Evolutionary conservation across 164 flowering plant genomes (phyloP).

Genomic region (Chloranthus sessilifolius): DNA sequence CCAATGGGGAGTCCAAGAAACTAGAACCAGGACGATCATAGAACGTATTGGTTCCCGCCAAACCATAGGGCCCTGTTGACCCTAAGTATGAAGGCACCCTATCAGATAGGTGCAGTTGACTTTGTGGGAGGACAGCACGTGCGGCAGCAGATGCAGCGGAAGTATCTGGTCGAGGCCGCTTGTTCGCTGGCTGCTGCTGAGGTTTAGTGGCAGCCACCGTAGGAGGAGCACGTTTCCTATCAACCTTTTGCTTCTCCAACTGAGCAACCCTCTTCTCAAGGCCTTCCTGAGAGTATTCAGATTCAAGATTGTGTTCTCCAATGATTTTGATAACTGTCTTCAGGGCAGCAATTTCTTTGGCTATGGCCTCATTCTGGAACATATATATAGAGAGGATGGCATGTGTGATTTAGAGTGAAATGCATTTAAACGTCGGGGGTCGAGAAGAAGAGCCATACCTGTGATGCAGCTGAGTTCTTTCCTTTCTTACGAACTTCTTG

Average conservation of each 20-base stretch:
- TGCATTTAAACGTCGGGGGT: neutral
- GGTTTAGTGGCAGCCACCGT: constrained; percentile 9
- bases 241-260: constrained; percentile 43
- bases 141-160: constrained; percentile 5
- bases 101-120: too few relatives aligned
- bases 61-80: constrained; percentile 3
- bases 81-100: neutral
- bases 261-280: constrained; percentile 40
- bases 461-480: constrained; percentile 27
- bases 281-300: constrained; percentile 33
- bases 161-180: constrained; percentile 24
- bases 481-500: constrained; percentile 30
- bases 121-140: too few relatives aligned
- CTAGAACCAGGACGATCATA: constrained; percentile 7
- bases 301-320: constrained; percentile 53
- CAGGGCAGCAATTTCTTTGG: constrained; percentile 40
- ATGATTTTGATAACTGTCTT: constrained; percentile 43
- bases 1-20: constrained; percentile 1
- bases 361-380: constrained; percentile 51
- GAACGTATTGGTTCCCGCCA: neutral
- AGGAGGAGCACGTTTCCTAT: constrained; percentile 34
- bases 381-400: neutral
- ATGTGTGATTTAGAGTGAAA: neutral
- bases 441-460: constrained; percentile 29
- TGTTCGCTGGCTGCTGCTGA: constrained; percentile 26